phyloP scores from a whole-genome alignment of 169 alveolate species.

The Cryptosporidium bovis region DNA sequence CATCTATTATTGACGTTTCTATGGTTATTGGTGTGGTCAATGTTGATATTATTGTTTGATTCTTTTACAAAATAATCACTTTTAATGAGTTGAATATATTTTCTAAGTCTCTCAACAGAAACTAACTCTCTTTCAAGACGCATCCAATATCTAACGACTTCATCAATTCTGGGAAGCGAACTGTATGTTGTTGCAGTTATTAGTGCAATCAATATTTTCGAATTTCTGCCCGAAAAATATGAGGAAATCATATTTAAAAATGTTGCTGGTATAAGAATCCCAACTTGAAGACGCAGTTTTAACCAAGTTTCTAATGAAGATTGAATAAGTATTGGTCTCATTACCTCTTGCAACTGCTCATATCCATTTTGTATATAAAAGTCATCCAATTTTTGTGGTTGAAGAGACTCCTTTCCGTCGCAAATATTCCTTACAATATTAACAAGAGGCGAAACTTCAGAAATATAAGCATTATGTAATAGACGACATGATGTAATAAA shows the following conservation, averaged over 20 bases:
- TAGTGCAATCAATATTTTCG: conserved; percentile 25
- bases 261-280: conserved; percentile 51
- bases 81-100: conserved; percentile 29
- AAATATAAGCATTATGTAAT: conserved; percentile 52
- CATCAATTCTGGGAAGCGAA: conserved; percentile 54
- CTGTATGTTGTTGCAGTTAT: conserved; percentile 56
- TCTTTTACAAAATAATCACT: conserved; percentile 1
- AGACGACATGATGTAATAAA: conserved; percentile 60
- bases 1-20: neutral
- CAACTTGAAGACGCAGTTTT: conserved; percentile 52
- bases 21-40: neutral
- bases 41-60: neutral
- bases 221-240: conserved; percentile 5
- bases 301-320: conserved; percentile 64
- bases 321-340: conserved; percentile 57
- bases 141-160: conserved; percentile 63
- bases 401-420: conserved; percentile 65
- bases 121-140: conserved; percentile 67
- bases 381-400: conserved; percentile 43
- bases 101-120: conserved; percentile 64
- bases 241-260: conserved; percentile 54
- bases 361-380: conserved; percentile 55
- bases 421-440: conserved; percentile 64
- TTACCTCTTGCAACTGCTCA: conserved; percentile 38
- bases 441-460: conserved; percentile 46